Base-by-base conservation (phyloP, 495 filamentous ascomycete genomes). In the Xylaria scruposa region DNA sequence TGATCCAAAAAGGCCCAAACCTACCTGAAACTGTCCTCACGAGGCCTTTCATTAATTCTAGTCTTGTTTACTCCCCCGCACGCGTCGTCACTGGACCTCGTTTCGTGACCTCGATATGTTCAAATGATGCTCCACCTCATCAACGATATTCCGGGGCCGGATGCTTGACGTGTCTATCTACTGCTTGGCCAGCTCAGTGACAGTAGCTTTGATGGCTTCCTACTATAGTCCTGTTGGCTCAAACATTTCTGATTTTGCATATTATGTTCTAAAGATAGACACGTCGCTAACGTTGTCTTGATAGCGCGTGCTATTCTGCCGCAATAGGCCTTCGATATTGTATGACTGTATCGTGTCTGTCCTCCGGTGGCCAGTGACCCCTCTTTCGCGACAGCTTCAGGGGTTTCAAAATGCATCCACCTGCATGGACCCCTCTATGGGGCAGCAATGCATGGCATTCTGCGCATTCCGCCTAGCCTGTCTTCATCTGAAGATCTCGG, bases 381-480 rank as follows among this genome's bases (percentile, higher is more conserved):
- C 69, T 71, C 69, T 54, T 65, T 21, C 69, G 61, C 49, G 38
- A 65, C 61, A 40, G 49, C 44, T 66, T 42, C 69, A 64, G 60
- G 60, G 60, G 51, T 38, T 54, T 46, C 51, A 19, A 44, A 53
- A 56, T 60, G 54, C 31, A 49, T 24, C 59, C 51, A 66, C 69
- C 21, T 62, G 31, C 59, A 63, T 64, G 31, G 49, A 63, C 69
- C 69, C 69, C 60, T 71, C 69, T 65, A 65, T 65, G 61, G 69
- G 61, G 60, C 49, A 65, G 69, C 60, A 65, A 71, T 71, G 69
- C 69, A 71, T 70, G 68, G 60, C 40, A 63, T 60, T 40, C 59
- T 42, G 58, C 67, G 42, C 42, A 62, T 70, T 19, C 1, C 53
- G 33, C 58, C 40, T 44, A 38, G 67, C 51, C 44, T 42, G 19